Conservation (phyloP, 2,329 filamentous ascomycete genomes). For the Xylariaceae sp. region DNA sequence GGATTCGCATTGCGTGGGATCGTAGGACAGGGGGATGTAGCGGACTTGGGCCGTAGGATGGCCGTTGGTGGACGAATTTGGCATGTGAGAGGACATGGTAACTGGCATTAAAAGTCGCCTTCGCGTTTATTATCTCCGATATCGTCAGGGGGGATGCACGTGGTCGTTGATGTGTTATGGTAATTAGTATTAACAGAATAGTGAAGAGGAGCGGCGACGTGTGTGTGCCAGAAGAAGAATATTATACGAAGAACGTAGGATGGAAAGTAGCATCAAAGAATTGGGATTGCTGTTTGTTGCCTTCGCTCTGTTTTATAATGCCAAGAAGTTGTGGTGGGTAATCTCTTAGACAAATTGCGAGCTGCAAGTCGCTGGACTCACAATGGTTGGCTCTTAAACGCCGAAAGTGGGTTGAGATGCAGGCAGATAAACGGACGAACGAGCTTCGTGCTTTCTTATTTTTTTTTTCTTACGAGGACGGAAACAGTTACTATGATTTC, state of each 20-base stretch:
- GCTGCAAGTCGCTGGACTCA: neutral
- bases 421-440: too few species aligned
- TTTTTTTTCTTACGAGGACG: too few species aligned
- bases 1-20: conserved; percentile 66
- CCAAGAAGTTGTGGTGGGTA: neutral
- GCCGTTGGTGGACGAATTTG: conserved; percentile 20
- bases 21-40: conserved; percentile 72
- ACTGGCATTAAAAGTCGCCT: neutral
- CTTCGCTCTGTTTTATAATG: neutral
- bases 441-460: too few species aligned
- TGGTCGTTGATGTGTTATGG: neutral
- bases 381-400: neutral
- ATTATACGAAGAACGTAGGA: neutral
- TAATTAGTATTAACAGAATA: neutral
- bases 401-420: neutral
- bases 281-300: neutral
- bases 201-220: too few species aligned
- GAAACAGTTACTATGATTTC: too few species aligned
- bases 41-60: conserved; percentile 43
- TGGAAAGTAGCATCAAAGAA: neutral
- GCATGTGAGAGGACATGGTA: conserved; percentile 24
- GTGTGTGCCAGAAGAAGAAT: neutral
- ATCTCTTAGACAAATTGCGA: too few species aligned
- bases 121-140: conserved; percentile 2
- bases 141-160: neutral